Evolutionary conservation across 371 early-diverging fungal genomes (phyloP).

Genomic region (Catenaria anguillulae): DNA sequence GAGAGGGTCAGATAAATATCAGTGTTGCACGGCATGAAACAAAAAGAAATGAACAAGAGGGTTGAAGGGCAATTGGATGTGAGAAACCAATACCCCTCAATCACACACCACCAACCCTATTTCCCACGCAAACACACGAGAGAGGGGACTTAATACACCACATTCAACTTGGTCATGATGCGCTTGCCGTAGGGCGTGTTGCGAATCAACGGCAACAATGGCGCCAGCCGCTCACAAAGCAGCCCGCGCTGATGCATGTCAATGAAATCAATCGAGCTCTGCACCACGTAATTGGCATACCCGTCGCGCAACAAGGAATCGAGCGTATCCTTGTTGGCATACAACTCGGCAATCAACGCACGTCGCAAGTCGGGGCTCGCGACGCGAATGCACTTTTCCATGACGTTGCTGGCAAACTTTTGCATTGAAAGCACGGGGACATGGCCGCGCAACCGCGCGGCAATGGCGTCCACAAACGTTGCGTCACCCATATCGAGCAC

Average conservation of each 20-base stretch:
- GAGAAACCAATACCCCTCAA: too few species aligned
- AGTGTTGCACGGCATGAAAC: too few species aligned
- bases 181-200: slow-evolving; percentile 80
- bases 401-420: slow-evolving; percentile 85
- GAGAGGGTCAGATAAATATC: too few species aligned
- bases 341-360: slow-evolving; percentile 52
- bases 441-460: slow-evolving; percentile 57
- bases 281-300: slow-evolving; percentile 82
- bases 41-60: too few species aligned
- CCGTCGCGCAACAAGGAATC: slow-evolving; percentile 68
- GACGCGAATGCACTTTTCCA: slow-evolving; percentile 82
- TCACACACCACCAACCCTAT: too few species aligned
- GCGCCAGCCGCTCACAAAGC: slow-evolving; percentile 61
- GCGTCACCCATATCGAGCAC: slow-evolving; percentile 64
- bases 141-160: slow-evolving; percentile 13
- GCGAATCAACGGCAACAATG: slow-evolving; percentile 58
- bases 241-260: slow-evolving; percentile 48
- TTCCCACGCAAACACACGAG: too few species aligned
- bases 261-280: slow-evolving; percentile 72
- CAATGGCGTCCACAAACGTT: slow-evolving; percentile 49
- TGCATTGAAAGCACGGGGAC: slow-evolving; percentile 64
- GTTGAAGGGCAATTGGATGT: too few species aligned
- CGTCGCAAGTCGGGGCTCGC: slow-evolving; percentile 51
- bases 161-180: slow-evolving; percentile 59
- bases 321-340: slow-evolving; percentile 37